Evolutionary conservation across 768 basidiomycete species (phyloP).

Genomic region (Termitomyces sp.): DNA sequence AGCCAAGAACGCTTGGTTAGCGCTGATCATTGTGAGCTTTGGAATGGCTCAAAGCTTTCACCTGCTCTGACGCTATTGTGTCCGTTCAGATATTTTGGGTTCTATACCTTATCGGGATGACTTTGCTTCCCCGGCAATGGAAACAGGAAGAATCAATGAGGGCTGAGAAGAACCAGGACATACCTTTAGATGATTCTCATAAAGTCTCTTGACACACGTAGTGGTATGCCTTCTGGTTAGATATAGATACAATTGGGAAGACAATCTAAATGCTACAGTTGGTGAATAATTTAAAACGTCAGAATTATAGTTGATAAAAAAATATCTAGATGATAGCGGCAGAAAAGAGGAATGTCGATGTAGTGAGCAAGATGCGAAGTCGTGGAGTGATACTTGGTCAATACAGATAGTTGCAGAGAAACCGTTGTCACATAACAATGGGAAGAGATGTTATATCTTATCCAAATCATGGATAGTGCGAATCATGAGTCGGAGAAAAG

Average conservation of each 20-base stretch:
- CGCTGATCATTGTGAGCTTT: conserved; percentile 32
- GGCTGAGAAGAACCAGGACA: conserved; percentile 14
- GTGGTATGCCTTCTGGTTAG: conserved; percentile 2
- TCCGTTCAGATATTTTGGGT: conserved; percentile 38
- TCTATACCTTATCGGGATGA: conserved; percentile 35
- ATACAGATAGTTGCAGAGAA: conserved; percentile 6
- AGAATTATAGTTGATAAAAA: conserved; percentile 13
- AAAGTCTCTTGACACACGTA: background rate
- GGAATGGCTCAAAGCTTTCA: background rate
- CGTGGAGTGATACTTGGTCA: background rate
- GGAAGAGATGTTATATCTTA: background rate
- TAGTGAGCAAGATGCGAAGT: conserved; percentile 6
- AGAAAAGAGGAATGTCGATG: conserved; percentile 11
- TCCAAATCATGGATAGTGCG: conserved; percentile 18
- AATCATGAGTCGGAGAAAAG: conserved; percentile 17
- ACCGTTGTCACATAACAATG: background rate
- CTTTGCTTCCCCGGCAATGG: conserved; percentile 39
- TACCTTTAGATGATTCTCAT: conserved; percentile 1
- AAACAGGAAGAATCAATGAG: conserved; percentile 28
- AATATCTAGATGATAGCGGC: conserved; percentile 10
- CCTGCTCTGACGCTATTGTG: background rate
- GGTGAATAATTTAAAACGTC: conserved; percentile 7
- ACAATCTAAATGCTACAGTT: conserved; percentile 5
- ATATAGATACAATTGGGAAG: conserved; percentile 18
- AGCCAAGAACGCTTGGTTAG: conserved; percentile 42